Evolutionary conservation across 2,329 filamentous ascomycete species (phyloP), one percentile per base, ranked within the genome.

Genomic region (Aspergillus vadensis): DNA sequence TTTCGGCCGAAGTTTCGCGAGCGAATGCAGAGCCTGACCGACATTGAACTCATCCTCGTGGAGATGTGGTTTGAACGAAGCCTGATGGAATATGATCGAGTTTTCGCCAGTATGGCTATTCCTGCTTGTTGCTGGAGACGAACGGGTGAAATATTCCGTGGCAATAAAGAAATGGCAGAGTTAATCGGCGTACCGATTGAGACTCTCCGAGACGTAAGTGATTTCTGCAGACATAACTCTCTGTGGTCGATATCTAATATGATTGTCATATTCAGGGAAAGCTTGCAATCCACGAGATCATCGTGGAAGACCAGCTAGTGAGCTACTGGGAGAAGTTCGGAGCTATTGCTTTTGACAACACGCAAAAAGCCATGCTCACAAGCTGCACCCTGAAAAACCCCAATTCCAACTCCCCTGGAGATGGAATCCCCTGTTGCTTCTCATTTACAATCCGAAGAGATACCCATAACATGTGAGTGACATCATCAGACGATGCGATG

Each of bases 251-350:
- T 21, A 41, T 43, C 58, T 67, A 51, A 67, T 32, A 14, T 36
- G 14, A 53, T 23, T 39, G 51, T 56, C 51, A 57, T 19, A 43
- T 57, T 4, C 60, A 97, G 93, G 95, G 95, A 63, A 96, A 96
- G 70, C 89, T 98, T 65, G 91, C 95, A 12, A 85, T 99, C 51
- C 95, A 99, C 74, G 93, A 99, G 75, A 96, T 99, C 64, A 86
- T 99, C 48, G 92, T 92, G 2, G 95, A 99, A 79, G 92, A 96
- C 63, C 96, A 93, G 43, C 86, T 97, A 62, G 95, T 98, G 57
- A 91, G 91, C 69, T 99, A 99, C 72, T 99, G 95, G 95, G 95
- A 99, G 77, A 97, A 99, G 72, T 99, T 99, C 72, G 93, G 94
- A 54, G 94, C 92, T 5, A 98, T 99, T 69, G 96, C 95, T 9